Base-by-base conservation (phyloP, 176 grass and related monocot species). In the Themeda triandra region DNA sequence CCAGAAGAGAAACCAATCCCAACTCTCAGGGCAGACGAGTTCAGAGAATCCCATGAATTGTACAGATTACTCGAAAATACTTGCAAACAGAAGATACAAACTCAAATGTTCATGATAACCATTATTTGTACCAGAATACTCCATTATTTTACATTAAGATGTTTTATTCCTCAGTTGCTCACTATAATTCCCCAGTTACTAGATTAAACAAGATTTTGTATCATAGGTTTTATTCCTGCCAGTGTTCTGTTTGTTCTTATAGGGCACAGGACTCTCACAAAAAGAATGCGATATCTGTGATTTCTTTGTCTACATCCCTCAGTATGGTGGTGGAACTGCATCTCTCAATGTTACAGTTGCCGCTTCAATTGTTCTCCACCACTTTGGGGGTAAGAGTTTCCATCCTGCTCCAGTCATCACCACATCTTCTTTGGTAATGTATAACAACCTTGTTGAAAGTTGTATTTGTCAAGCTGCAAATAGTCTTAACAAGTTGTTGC, bases 341-440 rank as follows among this genome's bases (percentile, higher is more conserved):
- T 95, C 96, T 28, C 93, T 98, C 25, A 98, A 95, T 83, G 96
- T 98, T 84, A 95, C 93, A 2, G 93, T 98, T 75, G 96, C 93
- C 19, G 96, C 93, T 41, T 95, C 96, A 9, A 98, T 98, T 54
- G 91, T 94, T 80, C 85, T 98, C 33, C 96, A 98, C 31, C 96
- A 98, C 44, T 95, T 95, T 59, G 96, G 71, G 1, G 89, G 91
- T 96, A 88, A 83, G 19, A 62, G 19, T 36, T 80, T 70, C 25
- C 18, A 13, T 82, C 32, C 23, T 44, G 14, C 29, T 72, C 49
- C 8, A 1, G 29, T 70, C 35, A 40, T 30, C 27, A 18, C 6
- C n/a, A 59, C 23, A 76, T 44, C 11, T 64, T 63, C 39, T 15
- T 8, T 12, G 25, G 48, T 32, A 70, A 54, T 77, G 24, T 17